These are phyloP conservation scores for Chamaecyparis obtusa DNA, from an alignment of 75 land plant species.

Conservation along the genomic window DNA sequence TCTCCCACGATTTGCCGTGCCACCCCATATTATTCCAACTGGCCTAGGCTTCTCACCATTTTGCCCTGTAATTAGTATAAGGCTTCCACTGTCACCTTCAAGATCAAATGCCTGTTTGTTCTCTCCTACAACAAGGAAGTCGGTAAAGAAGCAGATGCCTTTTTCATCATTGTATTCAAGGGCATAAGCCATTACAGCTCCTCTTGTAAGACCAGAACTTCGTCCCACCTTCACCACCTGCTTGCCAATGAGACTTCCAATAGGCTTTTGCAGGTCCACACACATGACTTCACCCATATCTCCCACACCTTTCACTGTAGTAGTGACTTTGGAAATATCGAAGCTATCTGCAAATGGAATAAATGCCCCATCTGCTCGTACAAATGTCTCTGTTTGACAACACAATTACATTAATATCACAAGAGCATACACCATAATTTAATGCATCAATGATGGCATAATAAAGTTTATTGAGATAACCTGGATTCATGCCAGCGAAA, in stretches of 20 bases:
- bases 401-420: not conserved
- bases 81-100: conserved; percentile 51
- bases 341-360: conserved; percentile 39
- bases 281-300: conserved; percentile 45
- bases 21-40: conserved; percentile 50
- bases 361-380: conserved; percentile 52
- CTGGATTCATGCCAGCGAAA: conserved; percentile 49
- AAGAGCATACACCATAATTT: not conserved
- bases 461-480: conserved; percentile 13
- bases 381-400: conserved; percentile 25
- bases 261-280: conserved; percentile 42
- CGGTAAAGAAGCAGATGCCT: conserved; percentile 44
- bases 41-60: conserved; percentile 34
- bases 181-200: conserved; percentile 44
- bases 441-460: not conserved
- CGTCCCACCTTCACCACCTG: conserved; percentile 50
- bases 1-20: conserved; percentile 45
- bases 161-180: conserved; percentile 52
- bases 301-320: conserved; percentile 38
- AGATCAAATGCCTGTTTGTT: conserved; percentile 42
- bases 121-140: conserved; percentile 45
- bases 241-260: conserved; percentile 35
- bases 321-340: conserved; percentile 36
- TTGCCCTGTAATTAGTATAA: conserved; percentile 22
- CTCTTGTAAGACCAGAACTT: conserved; percentile 45